Conservation (phyloP, 2,329 filamentous ascomycete species). For the Ceratocystis lukuohia region DNA sequence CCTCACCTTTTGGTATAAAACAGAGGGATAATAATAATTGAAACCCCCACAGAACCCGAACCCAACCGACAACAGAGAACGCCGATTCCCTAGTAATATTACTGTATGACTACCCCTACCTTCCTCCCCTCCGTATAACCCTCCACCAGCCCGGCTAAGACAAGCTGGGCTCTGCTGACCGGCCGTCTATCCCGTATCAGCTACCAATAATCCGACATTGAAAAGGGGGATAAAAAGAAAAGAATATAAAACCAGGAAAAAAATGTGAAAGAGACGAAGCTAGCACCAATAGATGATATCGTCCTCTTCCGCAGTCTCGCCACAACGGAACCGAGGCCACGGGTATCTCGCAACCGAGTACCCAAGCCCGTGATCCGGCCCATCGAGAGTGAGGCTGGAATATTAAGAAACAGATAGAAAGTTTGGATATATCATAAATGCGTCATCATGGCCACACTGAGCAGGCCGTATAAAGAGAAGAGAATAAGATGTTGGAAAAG, state of each 20-base stretch:
- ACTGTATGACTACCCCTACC: not conserved
- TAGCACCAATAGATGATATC: not conserved
- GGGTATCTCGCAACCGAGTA: constrained; percentile 4
- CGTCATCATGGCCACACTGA: constrained; percentile 5
- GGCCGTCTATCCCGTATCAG: not conserved
- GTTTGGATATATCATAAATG: not conserved
- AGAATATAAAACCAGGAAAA: not conserved
- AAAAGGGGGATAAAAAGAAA: not conserved
- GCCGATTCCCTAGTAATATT: constrained; percentile 1
- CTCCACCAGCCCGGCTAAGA: not conserved
- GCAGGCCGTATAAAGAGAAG: constrained; percentile 3
- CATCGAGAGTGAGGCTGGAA: not conserved
- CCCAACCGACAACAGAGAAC: not conserved
- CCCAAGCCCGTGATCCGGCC: not conserved
- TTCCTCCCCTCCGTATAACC: not conserved
- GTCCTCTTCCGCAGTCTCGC: not conserved
- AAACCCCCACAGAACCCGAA: not conserved
- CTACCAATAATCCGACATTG: not conserved
- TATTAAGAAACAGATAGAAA: constrained; percentile 6
- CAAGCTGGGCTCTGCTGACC: not conserved
- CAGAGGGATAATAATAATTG: not conserved
- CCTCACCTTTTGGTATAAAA: constrained; percentile 9
- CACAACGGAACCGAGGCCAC: not conserved
- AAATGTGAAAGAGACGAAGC: not conserved
- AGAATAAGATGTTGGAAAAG: constrained; percentile 6